Conservation (phyloP, 345 rosid species). For the Lepidium didymum region DNA sequence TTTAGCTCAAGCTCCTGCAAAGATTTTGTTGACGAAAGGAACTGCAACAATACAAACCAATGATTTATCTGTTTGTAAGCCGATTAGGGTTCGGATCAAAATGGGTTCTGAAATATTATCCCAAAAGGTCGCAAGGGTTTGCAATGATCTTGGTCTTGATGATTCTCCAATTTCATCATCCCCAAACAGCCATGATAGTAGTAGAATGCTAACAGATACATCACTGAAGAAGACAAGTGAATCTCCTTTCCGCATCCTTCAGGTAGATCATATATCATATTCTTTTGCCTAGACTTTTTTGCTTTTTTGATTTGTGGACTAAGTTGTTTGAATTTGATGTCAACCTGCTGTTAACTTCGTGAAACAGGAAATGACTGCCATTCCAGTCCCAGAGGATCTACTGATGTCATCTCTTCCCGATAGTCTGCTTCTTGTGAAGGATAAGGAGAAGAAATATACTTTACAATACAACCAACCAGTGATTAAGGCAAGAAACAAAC, state of each 20-base stretch:
- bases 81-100: conserved; percentile 52
- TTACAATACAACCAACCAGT: conserved; percentile 22
- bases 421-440: conserved; percentile 35
- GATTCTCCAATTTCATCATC: conserved; percentile 47
- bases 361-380: conserved; percentile 64
- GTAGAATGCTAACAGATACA: conserved; percentile 18
- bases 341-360: conserved; percentile 17
- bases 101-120: conserved; percentile 41
- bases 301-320: background rate
- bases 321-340: conserved; percentile 11
- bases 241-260: conserved; percentile 60
- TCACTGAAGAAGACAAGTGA: conserved; percentile 24
- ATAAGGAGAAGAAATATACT: conserved; percentile 30
- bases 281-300: conserved; percentile 1
- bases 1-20: conserved; percentile 27
- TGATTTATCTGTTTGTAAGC: conserved; percentile 31
- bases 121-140: conserved; percentile 34
- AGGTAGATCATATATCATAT: conserved; percentile 40
- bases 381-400: conserved; percentile 38
- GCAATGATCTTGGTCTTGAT: conserved; percentile 50
- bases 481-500: conserved; percentile 16
- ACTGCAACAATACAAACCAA: conserved; percentile 27
- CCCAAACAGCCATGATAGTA: conserved; percentile 38
- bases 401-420: conserved; percentile 70
- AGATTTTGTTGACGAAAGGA: conserved; percentile 27